Conservation (phyloP, 2,329 filamentous ascomycete species). For the Rhinocladiella similis region DNA sequence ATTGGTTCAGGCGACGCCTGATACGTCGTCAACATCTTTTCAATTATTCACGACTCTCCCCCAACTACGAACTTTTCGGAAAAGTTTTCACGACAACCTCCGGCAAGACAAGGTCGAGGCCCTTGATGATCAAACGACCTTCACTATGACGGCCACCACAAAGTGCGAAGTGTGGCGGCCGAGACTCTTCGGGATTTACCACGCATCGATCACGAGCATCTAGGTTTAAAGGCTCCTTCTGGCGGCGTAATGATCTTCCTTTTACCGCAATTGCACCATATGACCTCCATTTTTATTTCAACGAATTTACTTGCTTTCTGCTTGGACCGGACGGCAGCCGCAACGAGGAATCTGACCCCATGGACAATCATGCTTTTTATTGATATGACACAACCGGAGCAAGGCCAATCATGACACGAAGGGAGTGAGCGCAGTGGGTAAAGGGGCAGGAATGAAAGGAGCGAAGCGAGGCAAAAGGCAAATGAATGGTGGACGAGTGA, state of each 20-base stretch:
- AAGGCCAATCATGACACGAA: conserved; percentile 1
- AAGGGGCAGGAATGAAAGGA: neutral
- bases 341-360: neutral
- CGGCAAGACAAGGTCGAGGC: conserved; percentile 9
- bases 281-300: neutral
- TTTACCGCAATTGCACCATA: neutral
- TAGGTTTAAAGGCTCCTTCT: neutral
- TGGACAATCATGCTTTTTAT: neutral
- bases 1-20: neutral
- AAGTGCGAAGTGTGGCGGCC: neutral
- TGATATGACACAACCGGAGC: neutral
- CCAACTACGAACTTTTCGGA: neutral
- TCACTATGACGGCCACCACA: neutral
- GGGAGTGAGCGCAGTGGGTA: neutral
- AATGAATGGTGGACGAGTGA: neutral
- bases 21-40: too few species aligned
- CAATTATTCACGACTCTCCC: too few species aligned
- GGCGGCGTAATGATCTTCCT: neutral
- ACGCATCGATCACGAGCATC: neutral
- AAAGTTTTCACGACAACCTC: conserved; percentile 14
- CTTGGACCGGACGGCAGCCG: neutral
- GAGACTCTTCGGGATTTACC: neutral
- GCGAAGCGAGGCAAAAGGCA: neutral
- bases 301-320: neutral
- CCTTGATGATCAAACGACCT: conserved; percentile 9